Percentiles rank a stretch among this genome's conserved stretches.
phyloP scores from a whole-genome alignment of 768 basidiomycete species.

The Tylopilus plumbeoviolaceoides region DNA sequence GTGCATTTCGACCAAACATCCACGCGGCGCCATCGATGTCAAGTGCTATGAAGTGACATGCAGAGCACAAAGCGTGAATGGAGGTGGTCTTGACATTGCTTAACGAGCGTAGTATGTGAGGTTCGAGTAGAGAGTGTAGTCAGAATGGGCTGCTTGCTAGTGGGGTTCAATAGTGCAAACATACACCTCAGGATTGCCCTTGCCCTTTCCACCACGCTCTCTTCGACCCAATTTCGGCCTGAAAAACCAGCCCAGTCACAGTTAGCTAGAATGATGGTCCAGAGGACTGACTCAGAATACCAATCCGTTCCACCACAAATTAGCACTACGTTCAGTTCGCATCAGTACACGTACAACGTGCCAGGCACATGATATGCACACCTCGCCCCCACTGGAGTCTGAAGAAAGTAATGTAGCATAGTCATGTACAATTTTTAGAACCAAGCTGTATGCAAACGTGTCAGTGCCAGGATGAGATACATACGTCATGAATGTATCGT shows the following conservation, averaged over 20 bases:
- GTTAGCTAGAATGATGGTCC: constrained; percentile 5
- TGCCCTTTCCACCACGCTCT: too few species aligned
- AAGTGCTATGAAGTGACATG: constrained; percentile 73
- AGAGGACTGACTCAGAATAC: constrained; percentile 34
- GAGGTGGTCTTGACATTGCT: constrained; percentile 72
- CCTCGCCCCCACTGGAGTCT: constrained; percentile 41
- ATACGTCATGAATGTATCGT: too few species aligned
- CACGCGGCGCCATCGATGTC: constrained; percentile 79
- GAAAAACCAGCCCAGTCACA: too few species aligned
- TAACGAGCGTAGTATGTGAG: constrained; percentile 85
- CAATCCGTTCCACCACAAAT: too few species aligned
- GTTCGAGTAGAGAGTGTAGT: constrained; percentile 53
- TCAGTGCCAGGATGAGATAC: too few species aligned
- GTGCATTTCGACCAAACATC: constrained; percentile 85
- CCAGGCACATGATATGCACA: constrained; percentile 15
- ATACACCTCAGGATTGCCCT: too few species aligned
- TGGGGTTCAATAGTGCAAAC: background rate
- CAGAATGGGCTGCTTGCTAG: constrained; percentile 1
- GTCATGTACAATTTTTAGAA: constrained; percentile 27
- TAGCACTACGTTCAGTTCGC: too few species aligned
- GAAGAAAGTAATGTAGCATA: constrained; percentile 28
- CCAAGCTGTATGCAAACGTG: too few species aligned
- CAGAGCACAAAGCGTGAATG: constrained; percentile 70
- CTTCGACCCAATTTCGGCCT: too few species aligned
- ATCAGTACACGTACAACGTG: constrained; percentile 14